These are phyloP conservation scores for Phytophthora crassamura DNA, from an alignment of 352 stramenopile genomes.

Conservation along the genomic window DNA sequence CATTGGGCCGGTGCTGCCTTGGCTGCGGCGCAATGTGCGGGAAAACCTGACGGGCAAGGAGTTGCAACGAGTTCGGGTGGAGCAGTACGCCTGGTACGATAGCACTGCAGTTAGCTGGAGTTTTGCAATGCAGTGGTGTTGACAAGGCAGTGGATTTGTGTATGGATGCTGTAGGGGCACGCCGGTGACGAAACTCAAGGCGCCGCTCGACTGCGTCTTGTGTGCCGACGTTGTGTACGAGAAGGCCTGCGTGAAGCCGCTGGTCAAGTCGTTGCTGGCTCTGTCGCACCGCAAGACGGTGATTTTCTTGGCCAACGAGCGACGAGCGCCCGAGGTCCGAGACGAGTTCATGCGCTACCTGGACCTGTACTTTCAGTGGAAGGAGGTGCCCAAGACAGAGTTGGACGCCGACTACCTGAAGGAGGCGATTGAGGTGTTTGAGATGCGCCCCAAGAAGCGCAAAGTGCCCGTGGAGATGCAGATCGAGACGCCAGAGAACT, in stretches of 20 bases:
- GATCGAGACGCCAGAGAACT: constrained; percentile 45
- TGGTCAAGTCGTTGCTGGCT: constrained; percentile 83
- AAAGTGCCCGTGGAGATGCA: constrained; percentile 77
- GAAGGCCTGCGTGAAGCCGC: constrained; percentile 71
- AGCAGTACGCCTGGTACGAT: constrained; percentile 64
- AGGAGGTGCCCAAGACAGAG: constrained; percentile 63
- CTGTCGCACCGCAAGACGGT: constrained; percentile 81
- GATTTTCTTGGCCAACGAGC: constrained; percentile 82
- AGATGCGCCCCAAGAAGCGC: constrained; percentile 79
- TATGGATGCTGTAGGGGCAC: constrained; percentile 57
- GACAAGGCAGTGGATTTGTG: too few species aligned
- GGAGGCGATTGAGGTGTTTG: constrained; percentile 81
- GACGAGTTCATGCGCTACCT: constrained; percentile 75
- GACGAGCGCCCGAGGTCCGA: constrained; percentile 61
- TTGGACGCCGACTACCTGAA: constrained; percentile 75
- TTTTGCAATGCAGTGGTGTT: constrained; percentile 5
- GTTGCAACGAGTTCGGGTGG: constrained; percentile 60
- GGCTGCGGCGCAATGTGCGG: constrained; percentile 77
- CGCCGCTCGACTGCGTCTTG: constrained; percentile 83
- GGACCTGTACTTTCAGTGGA: constrained; percentile 79
- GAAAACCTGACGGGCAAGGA: constrained; percentile 70
- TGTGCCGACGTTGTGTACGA: constrained; percentile 87
- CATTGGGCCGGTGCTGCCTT: constrained; percentile 78
- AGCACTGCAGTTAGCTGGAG: too few species aligned
- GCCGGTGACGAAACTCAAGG: constrained; percentile 51